A percentile compares a stretch with the other conserved stretches of the same genome.
These are phyloP conservation scores for Vitis hybrid DNA, from an alignment of 177 flowering plant genomes.

Conservation along the genomic window DNA sequence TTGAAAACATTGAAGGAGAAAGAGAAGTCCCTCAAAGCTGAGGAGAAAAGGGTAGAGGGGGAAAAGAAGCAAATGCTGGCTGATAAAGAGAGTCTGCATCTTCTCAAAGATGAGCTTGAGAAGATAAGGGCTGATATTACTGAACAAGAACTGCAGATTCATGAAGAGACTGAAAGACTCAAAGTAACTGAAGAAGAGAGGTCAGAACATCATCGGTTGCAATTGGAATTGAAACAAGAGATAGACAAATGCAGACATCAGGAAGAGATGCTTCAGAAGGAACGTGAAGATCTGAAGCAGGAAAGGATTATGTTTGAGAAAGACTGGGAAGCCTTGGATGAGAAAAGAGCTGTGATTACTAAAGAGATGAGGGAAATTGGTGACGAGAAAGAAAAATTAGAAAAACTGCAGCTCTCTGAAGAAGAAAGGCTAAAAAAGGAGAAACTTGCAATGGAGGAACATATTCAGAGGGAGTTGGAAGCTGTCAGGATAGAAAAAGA, in stretches of 20 bases:
- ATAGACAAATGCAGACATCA: slow-evolving; percentile 47
- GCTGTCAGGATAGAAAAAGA: slow-evolving; percentile 54
- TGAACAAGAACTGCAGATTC: slow-evolving; percentile 44
- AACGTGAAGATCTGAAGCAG: slow-evolving; percentile 57
- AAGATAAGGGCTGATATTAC: slow-evolving; percentile 42
- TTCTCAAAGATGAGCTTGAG: slow-evolving; percentile 53
- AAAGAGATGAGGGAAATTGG: slow-evolving; percentile 36
- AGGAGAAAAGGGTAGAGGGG: slow-evolving; percentile 48
- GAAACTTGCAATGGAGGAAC: slow-evolving; percentile 32
- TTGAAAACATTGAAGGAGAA: slow-evolving; percentile 55
- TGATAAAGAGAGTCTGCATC: slow-evolving; percentile 47
- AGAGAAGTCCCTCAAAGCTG: slow-evolving; percentile 56
- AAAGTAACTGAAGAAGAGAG: slow-evolving; percentile 55
- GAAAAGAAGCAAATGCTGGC: slow-evolving; percentile 45
- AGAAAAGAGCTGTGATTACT: slow-evolving; percentile 48
- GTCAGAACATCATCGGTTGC: slow-evolving; percentile 46
- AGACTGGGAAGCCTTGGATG: slow-evolving; percentile 89
- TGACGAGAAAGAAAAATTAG: slow-evolving; percentile 48
- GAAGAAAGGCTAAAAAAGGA: slow-evolving; percentile 59
- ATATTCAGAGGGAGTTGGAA: slow-evolving; percentile 58
- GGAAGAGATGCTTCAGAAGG: slow-evolving; percentile 58
- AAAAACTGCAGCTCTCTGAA: slow-evolving; percentile 36
- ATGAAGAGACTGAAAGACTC: slow-evolving; percentile 52
- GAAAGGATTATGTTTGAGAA: slow-evolving; percentile 76
- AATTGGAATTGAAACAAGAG: slow-evolving; percentile 59